These are phyloP conservation scores for Micractinium sp. DNA, from an alignment of 139 green algal species.

Conservation along the genomic window DNA sequence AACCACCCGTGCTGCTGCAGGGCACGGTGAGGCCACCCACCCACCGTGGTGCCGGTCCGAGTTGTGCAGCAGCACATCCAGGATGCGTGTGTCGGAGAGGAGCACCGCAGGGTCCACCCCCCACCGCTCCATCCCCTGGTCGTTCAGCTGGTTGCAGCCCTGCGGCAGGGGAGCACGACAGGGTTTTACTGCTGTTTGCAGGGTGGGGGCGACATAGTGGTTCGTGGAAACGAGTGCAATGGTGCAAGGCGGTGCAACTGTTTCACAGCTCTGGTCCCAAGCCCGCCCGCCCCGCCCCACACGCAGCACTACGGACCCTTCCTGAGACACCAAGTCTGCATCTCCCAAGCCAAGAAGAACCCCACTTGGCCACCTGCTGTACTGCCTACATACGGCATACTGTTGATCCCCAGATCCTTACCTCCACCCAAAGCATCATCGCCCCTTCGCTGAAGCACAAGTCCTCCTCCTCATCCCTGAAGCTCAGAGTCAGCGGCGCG, in stretches of 20 bases:
- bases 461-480: slow-evolving; percentile 52
- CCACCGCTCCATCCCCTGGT: slow-evolving; percentile 40
- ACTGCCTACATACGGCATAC: too few species aligned
- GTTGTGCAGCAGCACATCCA: slow-evolving; percentile 92
- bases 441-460: slow-evolving; percentile 69
- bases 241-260: neutral
- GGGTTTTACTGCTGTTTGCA: neutral
- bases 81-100: slow-evolving; percentile 79
- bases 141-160: slow-evolving; percentile 47
- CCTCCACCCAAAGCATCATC: slow-evolving; percentile 77
- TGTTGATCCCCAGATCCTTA: neutral
- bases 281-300: neutral
- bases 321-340: neutral
- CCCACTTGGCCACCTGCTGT: too few species aligned
- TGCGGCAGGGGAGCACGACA: neutral
- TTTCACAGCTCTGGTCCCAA: neutral
- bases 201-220: neutral
- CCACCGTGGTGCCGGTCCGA: slow-evolving; percentile 81
- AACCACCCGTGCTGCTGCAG: too few species aligned
- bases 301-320: neutral
- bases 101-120: slow-evolving; percentile 51
- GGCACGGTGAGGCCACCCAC: slow-evolving; percentile 2
- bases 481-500: slow-evolving; percentile 4
- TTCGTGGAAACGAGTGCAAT: neutral
- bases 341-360: neutral